Conservation (phyloP, 306 rosid species). For the Hippophae rhamnoides region DNA sequence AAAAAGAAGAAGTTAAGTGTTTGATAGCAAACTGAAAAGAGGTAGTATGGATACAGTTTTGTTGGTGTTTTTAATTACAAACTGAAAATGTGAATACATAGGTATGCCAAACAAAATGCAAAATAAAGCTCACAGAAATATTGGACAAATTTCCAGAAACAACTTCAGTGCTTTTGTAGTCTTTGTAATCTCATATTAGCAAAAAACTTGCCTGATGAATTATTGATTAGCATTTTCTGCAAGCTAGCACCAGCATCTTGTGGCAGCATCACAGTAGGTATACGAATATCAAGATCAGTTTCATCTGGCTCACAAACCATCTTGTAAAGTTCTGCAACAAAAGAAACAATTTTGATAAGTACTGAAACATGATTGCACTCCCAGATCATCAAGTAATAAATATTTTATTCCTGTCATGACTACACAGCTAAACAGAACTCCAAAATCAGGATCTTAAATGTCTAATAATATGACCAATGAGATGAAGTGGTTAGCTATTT, state of each 20-base stretch:
- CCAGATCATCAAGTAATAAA: not conserved
- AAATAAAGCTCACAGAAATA: constrained; percentile 2
- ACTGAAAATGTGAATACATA: not conserved
- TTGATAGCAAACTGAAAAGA: too few species aligned
- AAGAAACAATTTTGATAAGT: constrained; percentile 14
- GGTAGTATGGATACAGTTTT: too few species aligned
- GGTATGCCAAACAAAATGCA: constrained; percentile 1
- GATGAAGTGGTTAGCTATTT: not conserved
- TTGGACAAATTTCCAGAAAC: not conserved
- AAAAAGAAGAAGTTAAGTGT: not conserved
- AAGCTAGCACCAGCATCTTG: constrained; percentile 76
- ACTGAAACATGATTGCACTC: constrained; percentile 5
- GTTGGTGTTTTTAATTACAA: not conserved
- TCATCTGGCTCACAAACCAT: constrained; percentile 90
- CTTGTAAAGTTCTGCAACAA: constrained; percentile 80
- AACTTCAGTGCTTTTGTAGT: not conserved
- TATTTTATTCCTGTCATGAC: not conserved
- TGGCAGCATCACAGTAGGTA: constrained; percentile 92
- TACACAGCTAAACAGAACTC: not conserved
- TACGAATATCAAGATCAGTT: constrained; percentile 65
- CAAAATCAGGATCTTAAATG: not conserved
- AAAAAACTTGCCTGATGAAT: constrained; percentile 46
- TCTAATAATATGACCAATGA: not conserved
- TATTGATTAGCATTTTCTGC: constrained; percentile 47
- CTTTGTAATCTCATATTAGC: constrained; percentile 7